Percentiles rank a stretch among this genome's conserved stretches.
Evolutionary conservation across 164 flowering plant species (phyloP).

Genomic region (Echeveria elegans): DNA sequence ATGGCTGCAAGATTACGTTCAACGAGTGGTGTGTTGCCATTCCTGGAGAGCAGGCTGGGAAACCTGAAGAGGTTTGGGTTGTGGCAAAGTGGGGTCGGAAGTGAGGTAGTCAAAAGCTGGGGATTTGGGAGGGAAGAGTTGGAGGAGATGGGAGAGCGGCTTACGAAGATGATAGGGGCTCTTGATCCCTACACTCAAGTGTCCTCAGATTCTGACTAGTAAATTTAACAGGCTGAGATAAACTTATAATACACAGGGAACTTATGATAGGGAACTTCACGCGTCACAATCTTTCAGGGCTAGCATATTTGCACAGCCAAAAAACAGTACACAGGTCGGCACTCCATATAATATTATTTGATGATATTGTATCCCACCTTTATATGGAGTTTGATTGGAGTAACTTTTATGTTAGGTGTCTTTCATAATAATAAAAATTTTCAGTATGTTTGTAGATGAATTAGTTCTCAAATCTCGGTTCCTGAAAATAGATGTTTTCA

Average conservation of each 20-base stretch:
- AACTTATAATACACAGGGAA: too few relatives aligned
- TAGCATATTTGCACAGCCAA: too few relatives aligned
- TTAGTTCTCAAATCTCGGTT: background rate
- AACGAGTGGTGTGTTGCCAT: slow-evolving; percentile 65
- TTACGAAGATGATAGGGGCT: slow-evolving; percentile 49
- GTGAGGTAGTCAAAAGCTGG: slow-evolving; percentile 53
- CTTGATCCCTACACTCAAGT: slow-evolving; percentile 33
- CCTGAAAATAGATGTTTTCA: background rate
- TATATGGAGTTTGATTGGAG: background rate
- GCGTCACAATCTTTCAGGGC: background rate
- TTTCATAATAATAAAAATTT: too few relatives aligned
- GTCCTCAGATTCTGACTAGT: slow-evolving; percentile 75
- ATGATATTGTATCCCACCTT: too few relatives aligned
- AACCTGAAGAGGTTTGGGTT: slow-evolving; percentile 57
- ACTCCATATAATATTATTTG: too few relatives aligned
- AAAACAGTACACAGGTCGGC: too few relatives aligned
- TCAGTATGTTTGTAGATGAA: background rate
- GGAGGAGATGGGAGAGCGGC: slow-evolving; percentile 64
- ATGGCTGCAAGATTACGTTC: slow-evolving; percentile 85
- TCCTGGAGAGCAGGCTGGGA: slow-evolving; percentile 42
- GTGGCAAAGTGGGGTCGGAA: slow-evolving; percentile 54
- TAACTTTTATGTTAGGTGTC: background rate
- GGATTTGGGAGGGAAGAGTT: slow-evolving; percentile 77
- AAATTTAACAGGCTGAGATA: background rate
- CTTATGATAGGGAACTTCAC: background rate